Conservation (phyloP, 1,139 yeast species). For the Sugiyamaella castrensis region DNA sequence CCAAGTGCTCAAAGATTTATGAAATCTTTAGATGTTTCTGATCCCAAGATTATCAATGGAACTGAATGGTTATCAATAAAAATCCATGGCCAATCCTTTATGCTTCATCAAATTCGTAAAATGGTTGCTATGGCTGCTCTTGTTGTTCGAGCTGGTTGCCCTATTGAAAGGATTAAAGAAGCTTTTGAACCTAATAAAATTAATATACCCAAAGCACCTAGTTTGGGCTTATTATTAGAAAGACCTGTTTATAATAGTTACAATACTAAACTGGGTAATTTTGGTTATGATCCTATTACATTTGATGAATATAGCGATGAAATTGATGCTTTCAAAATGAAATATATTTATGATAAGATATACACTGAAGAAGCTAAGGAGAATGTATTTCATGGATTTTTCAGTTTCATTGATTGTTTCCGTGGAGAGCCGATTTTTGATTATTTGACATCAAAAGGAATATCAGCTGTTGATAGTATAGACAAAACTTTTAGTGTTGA, state of each 20-base stretch:
- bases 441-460: conserved; percentile 67
- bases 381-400: conserved; percentile 84
- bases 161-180: conserved; percentile 68
- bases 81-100: conserved; percentile 96
- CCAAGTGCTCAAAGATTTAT: conserved; percentile 81
- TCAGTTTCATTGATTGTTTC: conserved; percentile 81
- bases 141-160: conserved; percentile 81
- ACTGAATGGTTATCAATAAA: conserved; percentile 97
- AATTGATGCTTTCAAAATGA: conserved; percentile 84
- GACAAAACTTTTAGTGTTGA: conserved; percentile 24
- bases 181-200: conserved; percentile 73
- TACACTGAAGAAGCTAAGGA: conserved; percentile 85
- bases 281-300: conserved; percentile 76
- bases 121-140: conserved; percentile 96
- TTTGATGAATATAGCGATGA: conserved; percentile 64
- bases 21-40: conserved; percentile 76
- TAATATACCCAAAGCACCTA: conserved; percentile 97
- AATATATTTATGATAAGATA: conserved; percentile 85
- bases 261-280: conserved; percentile 64
- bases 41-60: conserved; percentile 87
- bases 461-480: conserved; percentile 30
- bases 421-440: conserved; percentile 62
- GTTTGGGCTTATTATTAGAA: conserved; percentile 84
- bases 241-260: conserved; percentile 89
- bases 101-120: conserved; percentile 96